phyloP scores from a whole-genome alignment of 179 eudicot species.

The Nepenthes alata region DNA sequence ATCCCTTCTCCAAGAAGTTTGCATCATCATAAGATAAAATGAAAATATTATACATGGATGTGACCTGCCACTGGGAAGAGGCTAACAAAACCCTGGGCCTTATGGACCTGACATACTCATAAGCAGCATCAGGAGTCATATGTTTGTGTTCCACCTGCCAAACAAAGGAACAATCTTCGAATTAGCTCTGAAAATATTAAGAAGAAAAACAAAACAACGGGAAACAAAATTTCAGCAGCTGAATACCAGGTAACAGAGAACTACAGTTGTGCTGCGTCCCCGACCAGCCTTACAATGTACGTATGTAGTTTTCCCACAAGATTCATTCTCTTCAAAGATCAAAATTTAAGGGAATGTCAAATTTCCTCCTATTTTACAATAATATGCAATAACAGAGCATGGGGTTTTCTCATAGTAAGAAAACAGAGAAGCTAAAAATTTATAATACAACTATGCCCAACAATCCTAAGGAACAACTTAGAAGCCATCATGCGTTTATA shows the following conservation, averaged over 20 bases:
- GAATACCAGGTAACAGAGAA: constrained; percentile 61
- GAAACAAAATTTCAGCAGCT: background rate
- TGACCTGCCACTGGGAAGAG: constrained; percentile 68
- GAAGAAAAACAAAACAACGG: no score
- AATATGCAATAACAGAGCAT: no score
- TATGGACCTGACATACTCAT: constrained; percentile 61
- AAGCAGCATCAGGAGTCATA: constrained; percentile 76
- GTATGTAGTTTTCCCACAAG: constrained; percentile 46
- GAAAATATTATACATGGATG: constrained; percentile 1
- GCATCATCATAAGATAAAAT: no score
- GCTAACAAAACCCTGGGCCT: constrained; percentile 76
- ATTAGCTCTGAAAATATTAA: background rate
- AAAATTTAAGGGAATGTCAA: constrained; percentile 2
- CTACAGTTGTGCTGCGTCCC: constrained; percentile 87
- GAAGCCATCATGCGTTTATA: no score
- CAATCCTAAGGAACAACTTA: no score
- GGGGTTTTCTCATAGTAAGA: no score
- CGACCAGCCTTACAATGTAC: constrained; percentile 95
- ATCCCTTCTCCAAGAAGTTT: no score
- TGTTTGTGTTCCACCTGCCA: constrained; percentile 67
- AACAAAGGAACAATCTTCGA: background rate
- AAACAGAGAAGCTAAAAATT: no score
- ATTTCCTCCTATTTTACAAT: background rate
- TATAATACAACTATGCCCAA: no score
- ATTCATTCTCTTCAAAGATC: constrained; percentile 42